Evolutionary conservation across 257 asterid species (phyloP), one percentile per base, ranked within the genome.

Genomic region (Salvia splendens): DNA sequence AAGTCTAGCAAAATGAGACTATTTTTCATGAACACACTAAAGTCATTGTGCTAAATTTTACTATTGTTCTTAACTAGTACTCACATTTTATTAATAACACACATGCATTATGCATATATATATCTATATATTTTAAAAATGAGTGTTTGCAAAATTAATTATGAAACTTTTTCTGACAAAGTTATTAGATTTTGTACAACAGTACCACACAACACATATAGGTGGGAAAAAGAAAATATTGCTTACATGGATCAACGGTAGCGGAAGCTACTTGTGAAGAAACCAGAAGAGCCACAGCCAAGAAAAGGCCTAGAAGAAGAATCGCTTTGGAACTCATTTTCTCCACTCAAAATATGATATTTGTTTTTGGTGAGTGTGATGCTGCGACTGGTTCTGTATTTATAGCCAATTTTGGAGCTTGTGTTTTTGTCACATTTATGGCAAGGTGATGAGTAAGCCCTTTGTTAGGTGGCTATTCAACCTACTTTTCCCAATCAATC

Each of bases 281-380:
- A 33, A 67, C 9, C 0, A 67, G 74, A 68, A 73, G 60, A 52
- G 32, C 42, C 32, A 35, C 20, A 35, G 70, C 74, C 5, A 67
- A 42, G 70, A 71, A 48, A 33, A 74, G 51, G 61, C 65, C 69
- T 1, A 67, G 61, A 40, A 74, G 15, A 60, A 67, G 17, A 45
- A 61, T 16, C 59, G 32, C 14, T 28, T 74, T 74, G 54, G 70
- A 32, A 67, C 66, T 64, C 78, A 74, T 74, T 74, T 36, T 65
- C 8, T 53, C 35, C 4, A 11, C 4, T n/a, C n/a, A 8, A 38
- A 61, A 33, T 12, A 45, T 5, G 0, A 1, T 5, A 14, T 14
- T 58, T 10, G 42, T 5, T n/a, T 46, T 56, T 72, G 56, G 63
- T 69, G 58, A 51, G n/a, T 16, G 8, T 51, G n/a, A 15, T 17